A percentile compares a stretch with the other conserved stretches of the same genome.
phyloP scores from a whole-genome alignment of 768 basidiomycete species.

The Russula brevipes region DNA sequence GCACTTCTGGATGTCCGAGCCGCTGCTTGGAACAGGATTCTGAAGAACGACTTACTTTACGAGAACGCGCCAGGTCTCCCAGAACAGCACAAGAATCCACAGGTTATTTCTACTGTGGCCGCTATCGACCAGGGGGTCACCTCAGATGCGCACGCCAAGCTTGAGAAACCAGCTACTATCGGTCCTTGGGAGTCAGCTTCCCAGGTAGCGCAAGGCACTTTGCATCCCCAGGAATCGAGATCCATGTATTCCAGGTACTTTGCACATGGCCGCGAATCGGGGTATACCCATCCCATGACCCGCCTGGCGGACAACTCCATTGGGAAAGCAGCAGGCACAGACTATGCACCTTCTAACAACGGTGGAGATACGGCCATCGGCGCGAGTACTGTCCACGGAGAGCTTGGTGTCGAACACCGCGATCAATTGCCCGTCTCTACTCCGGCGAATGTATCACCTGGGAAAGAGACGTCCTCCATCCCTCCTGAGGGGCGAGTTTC shows the following conservation, averaged over 20 bases:
- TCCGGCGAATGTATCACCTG: neutral
- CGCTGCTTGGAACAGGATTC: conserved; percentile 28
- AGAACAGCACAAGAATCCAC: neutral
- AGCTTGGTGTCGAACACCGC: neutral
- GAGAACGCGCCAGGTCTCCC: neutral
- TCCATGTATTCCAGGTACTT: conserved; percentile 6
- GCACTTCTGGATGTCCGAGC: conserved; percentile 37
- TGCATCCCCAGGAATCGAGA: neutral
- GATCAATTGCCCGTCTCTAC: neutral
- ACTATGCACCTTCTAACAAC: neutral
- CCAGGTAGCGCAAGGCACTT: conserved; percentile 31
- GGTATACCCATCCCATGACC: neutral
- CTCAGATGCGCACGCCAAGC: neutral
- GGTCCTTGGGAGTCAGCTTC: conserved; percentile 56
- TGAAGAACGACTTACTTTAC: neutral
- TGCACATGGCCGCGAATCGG: neutral
- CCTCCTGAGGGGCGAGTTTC: neutral
- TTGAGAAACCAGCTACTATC: conserved; percentile 30
- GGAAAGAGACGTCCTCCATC: neutral
- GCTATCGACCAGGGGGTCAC: neutral
- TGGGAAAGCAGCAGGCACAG: neutral
- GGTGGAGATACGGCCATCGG: neutral
- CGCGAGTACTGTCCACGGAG: neutral
- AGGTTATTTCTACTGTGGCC: neutral
- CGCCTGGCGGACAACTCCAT: neutral